Evolutionary conservation across 306 rosid genomes (phyloP), one percentile per base, ranked within the genome.

Genomic region (Cyclanthera cordifolia): DNA sequence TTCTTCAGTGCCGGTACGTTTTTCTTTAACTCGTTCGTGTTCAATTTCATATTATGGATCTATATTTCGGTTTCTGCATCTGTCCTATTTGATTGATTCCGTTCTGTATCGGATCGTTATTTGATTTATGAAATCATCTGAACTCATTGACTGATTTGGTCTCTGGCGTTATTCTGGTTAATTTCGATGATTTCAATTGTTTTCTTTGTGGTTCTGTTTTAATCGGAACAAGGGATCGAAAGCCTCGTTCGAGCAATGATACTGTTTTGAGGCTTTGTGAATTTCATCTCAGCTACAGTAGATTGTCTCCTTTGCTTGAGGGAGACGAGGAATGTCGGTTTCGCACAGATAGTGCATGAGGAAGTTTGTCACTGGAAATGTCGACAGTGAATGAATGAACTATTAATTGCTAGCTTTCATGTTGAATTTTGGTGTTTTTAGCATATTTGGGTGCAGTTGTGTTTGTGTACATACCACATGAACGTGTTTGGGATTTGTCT

Each of bases 201-300:
- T 12, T 65, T 23, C 9, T 15, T 45, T 14, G 6, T 13, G 32
- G 4, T 6, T 16, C n/a, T 23, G 2, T 23, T 48, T 45, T 1
- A 48, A 45, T 45, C 69, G n/a, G 52, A 13, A 13, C 5, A 19
- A 65, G 39, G 39, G 41, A 45, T 45, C 23, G 17, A 45, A 64
- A 13, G 27, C 19, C 52, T 64, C 21, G 32, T 64, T 41, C 41
- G 69, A 20, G 69, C 19, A 51, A 63, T 63, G 25, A 63, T 63
- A 20, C 50, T 19, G 50, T 37, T 17, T 4, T n/a, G 28, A 54
- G 60, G 60, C 11, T 32, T 23, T 21, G 60, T 48, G 10, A 4
- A 60, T 39, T 37, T 37, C 70, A 34, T 64, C 69, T 43, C 53
- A 2, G 12, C 6, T 21, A 20, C n/a, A 21, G 69, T 20, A 41